phyloP scores from a whole-genome alignment of 805 yeast species.

The Naumovozyma dairenensis region DNA sequence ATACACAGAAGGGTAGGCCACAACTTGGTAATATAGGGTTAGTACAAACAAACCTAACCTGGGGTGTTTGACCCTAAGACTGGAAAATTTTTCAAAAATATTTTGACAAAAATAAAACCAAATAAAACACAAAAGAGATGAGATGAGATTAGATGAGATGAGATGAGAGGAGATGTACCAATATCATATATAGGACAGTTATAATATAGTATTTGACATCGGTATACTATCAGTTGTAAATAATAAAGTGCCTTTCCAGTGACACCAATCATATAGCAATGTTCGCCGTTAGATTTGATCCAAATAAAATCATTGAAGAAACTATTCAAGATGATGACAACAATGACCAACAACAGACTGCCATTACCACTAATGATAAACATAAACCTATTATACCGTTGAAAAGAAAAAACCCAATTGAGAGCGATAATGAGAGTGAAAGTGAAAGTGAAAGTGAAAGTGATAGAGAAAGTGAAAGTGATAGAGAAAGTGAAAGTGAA shows the following conservation, averaged over 20 bases:
- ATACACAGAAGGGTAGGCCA: too few species aligned
- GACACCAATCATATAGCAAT: constrained; percentile 28
- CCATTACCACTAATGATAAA: constrained; percentile 1
- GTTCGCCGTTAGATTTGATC: constrained; percentile 63
- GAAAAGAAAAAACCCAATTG: constrained; percentile 15
- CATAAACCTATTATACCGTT: constrained; percentile 15
- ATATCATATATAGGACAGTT: too few species aligned
- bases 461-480: constrained; percentile 9
- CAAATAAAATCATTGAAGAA: constrained; percentile 24
- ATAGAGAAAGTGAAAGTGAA: constrained; percentile 8
- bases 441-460: constrained; percentile 14
- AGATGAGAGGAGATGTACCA: not conserved
- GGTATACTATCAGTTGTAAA: too few species aligned
- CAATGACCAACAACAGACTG: too few species aligned
- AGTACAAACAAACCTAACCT: too few species aligned
- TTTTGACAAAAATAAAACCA: too few species aligned
- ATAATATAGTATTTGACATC: too few species aligned
- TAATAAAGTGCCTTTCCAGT: too few species aligned
- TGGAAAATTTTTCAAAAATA: too few species aligned
- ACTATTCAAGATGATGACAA: too few species aligned
- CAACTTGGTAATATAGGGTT: too few species aligned
- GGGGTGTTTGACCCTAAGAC: constrained; percentile 1
- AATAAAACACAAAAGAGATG: not conserved
- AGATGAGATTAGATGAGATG: constrained; percentile 1
- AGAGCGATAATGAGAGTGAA: constrained; percentile 7